Conservation (phyloP, 2,329 filamentous ascomycete species). For the Calonectria multiphialidica region DNA sequence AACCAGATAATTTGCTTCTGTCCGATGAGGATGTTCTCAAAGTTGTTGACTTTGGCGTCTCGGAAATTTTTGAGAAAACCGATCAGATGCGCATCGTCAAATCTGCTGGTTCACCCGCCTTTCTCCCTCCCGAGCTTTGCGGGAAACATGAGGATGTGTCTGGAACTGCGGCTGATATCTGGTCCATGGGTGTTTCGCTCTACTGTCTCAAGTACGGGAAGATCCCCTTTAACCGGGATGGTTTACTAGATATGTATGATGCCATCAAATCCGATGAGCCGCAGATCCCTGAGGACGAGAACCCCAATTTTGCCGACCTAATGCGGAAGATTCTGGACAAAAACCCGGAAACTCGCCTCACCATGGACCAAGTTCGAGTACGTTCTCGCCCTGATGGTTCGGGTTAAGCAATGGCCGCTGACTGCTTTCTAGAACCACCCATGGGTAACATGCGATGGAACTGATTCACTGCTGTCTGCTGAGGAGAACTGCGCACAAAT, state of each 20-base stretch:
- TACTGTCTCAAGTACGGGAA: conserved; percentile 92
- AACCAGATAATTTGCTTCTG: conserved; percentile 94
- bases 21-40: conserved; percentile 94
- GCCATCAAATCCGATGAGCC: conserved; percentile 82
- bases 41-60: conserved; percentile 99
- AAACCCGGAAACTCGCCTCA: conserved; percentile 84
- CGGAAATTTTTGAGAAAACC: conserved; percentile 94
- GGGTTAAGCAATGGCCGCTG: not conserved
- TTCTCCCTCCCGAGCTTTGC: conserved; percentile 93
- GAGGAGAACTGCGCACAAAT: conserved; percentile 89
- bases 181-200: conserved; percentile 97
- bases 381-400: conserved; percentile 46
- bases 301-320: conserved; percentile 79
- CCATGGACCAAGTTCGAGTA: conserved; percentile 87
- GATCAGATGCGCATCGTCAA: conserved; percentile 92
- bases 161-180: conserved; percentile 92
- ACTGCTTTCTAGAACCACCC: conserved; percentile 77
- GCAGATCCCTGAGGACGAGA: conserved; percentile 71
- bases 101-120: conserved; percentile 93
- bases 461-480: conserved; percentile 81
- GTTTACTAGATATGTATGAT: conserved; percentile 89
- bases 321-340: conserved; percentile 84
- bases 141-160: conserved; percentile 89
- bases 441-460: conserved; percentile 89
- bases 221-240: conserved; percentile 86